Conservation (phyloP, 148 eudicot species). For the Cornus controversa region DNA sequence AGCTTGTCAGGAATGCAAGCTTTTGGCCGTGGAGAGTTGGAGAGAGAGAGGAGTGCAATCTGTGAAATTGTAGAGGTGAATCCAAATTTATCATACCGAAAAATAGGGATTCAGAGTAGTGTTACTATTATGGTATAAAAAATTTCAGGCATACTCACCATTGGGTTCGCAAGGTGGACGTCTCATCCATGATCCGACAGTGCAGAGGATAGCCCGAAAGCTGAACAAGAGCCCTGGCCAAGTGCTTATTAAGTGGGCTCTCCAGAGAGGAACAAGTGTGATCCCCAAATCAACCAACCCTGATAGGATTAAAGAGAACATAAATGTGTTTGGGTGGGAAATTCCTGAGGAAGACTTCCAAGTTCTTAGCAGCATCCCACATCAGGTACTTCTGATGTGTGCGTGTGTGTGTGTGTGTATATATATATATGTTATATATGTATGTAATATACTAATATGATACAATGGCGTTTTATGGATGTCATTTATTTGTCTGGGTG, state of each 20-base stretch:
- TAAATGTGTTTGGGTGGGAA: slow-evolving; percentile 46
- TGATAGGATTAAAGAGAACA: slow-evolving; percentile 57
- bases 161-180: slow-evolving; percentile 54
- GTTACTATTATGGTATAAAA: too few relatives aligned
- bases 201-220: slow-evolving; percentile 45
- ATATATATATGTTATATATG: not conserved
- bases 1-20: too few relatives aligned
- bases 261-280: slow-evolving; percentile 63
- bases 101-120: too few relatives aligned
- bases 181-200: slow-evolving; percentile 52
- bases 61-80: too few relatives aligned
- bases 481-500: not conserved
- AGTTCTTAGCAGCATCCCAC: slow-evolving; percentile 32
- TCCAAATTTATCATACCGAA: too few relatives aligned
- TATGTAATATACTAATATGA: not conserved
- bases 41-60: too few relatives aligned
- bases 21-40: too few relatives aligned
- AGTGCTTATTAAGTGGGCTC: slow-evolving; percentile 57
- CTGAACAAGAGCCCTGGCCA: slow-evolving; percentile 63
- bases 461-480: too few relatives aligned
- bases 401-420: too few relatives aligned
- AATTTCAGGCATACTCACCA: slow-evolving; percentile 54
- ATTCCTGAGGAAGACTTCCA: slow-evolving; percentile 54
- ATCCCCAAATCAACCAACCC: slow-evolving; percentile 60
- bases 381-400: slow-evolving; percentile 34